Base-by-base conservation (phyloP, 306 rosid genomes). In the Potentilla sterilis region DNA sequence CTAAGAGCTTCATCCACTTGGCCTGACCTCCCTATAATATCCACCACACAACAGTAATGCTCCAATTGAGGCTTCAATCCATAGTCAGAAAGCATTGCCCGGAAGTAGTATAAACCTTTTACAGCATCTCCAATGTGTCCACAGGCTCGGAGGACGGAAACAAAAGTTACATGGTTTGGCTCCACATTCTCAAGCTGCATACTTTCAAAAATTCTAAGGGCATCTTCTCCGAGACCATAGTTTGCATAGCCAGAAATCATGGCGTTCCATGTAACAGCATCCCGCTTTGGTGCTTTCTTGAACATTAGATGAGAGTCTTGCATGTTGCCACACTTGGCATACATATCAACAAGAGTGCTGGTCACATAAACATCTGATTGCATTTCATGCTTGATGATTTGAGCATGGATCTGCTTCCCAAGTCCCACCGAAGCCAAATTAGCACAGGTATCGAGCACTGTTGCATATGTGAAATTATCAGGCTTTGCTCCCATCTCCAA, bases 361-460 rank as follows among this genome's bases (percentile, higher is more conserved):
- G 90, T 78, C 78, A 93, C 79, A 59, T 88, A 93, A 43, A 76
- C 90, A 79, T 93, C 96, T 54, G 91, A 84, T 8, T 83, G 90
- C 86, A 89, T 75, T 78, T 89, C 83, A 43, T 85, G 83, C 90
- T 91, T 93, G 76, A 91, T 83, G 41, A 88, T 80, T 81, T 89
- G 95, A 47, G 90, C 92, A 80, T 93, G 98, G 74, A 93, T 86
- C 84, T 93, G 98, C 85, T 85, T 91, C 71, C 98, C 98, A 37
- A 91, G 88, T 81, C 91, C 98, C 43, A 89, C 49, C 8, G 97
- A 85, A 34, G 98, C 95, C 84, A 93, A 76, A 82, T 93, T 85
- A 64, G 98, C 97, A 81, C 98, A 91, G 11, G 90, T 85, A 69
- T 93, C 97, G 1, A 93, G 93, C 74, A 93, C 83, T 4, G 93